phyloP scores from a whole-genome alignment of 2,329 filamentous ascomycete species.

The Monosporascus sp. region DNA sequence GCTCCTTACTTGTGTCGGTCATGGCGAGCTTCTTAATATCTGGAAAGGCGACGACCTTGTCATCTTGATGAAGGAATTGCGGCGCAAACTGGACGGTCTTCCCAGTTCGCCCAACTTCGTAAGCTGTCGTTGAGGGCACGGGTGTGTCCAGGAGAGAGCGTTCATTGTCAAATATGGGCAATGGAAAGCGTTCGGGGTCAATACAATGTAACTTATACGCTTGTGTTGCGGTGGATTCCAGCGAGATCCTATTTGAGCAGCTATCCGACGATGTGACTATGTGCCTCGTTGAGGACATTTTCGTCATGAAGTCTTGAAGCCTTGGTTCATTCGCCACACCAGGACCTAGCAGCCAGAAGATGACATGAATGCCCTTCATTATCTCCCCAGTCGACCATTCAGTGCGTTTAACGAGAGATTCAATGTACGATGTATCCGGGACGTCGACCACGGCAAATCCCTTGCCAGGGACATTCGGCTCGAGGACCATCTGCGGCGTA shows the following conservation, averaged over 20 bases:
- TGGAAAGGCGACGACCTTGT: conserved; percentile 44
- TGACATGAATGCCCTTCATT: conserved; percentile 60
- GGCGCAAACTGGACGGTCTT: conserved; percentile 44
- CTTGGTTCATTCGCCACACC: conserved; percentile 58
- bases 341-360: conserved; percentile 79
- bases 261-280: conserved; percentile 70
- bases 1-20: conserved; percentile 32
- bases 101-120: conserved; percentile 39
- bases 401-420: conserved; percentile 60
- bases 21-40: conserved; percentile 38
- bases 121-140: conserved; percentile 14
- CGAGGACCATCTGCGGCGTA: conserved; percentile 84
- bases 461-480: conserved; percentile 57
- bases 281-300: conserved; percentile 61
- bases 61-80: conserved; percentile 39
- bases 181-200: conserved; percentile 67
- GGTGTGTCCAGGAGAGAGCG: conserved; percentile 17
- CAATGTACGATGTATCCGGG: conserved; percentile 65
- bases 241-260: conserved; percentile 69
- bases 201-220: conserved; percentile 66
- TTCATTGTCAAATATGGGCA: conserved; percentile 62
- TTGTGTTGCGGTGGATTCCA: conserved; percentile 62
- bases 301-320: conserved; percentile 65
- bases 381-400: conserved; percentile 66
- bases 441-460: conserved; percentile 80